Base-by-base conservation (phyloP, 495 filamentous ascomycete species). In the Penicilliopsis zonata region DNA sequence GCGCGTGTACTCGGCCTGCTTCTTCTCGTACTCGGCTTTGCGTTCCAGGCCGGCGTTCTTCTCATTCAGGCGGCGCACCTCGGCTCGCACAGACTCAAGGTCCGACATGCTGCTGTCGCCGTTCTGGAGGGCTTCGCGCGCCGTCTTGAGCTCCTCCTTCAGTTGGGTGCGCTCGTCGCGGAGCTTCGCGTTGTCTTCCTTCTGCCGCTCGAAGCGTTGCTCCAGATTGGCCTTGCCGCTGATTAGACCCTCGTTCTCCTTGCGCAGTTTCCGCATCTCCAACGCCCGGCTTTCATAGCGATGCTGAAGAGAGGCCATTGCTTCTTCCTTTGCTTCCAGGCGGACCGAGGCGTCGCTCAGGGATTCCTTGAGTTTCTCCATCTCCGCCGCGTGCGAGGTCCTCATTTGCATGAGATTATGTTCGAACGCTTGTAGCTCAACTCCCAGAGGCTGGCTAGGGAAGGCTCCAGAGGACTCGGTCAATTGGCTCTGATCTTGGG, bases 1-100 rank as follows among this genome's bases (percentile, higher is more conserved):
- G 27, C 76, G 69, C 20, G 61, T 61, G 47, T 76, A 84, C 9
- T 80, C 78, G 3, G 52, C 43, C 36, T 61, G 60, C 20, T 65
- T 70, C 49, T 59, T 66, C 36, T 76, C 65, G 13, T 56, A 56
- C 8, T 63, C 56, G 9, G 67, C 46, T 37, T 66, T 67, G 21
- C 64, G 58, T 21, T 59, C 52, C n/a, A 74, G 45, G 18, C 49
- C 41, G 5, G 49, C 44, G 25, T 59, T 57, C 17, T 67, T 63
- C 22, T 56, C 46, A 8, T 36, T 53, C 4, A 70, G 42, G 0
- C 58, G 52, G 3, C 62, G 60, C 25, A 52, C 57, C 18, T 67
- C 48, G 43, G 68, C 54, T 38, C 65, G 44, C 42, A 50, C 43
- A 36, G 45, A 34, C 47, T 68, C 73, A 1, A 73, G 30, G 21